These are phyloP conservation scores for Clarireedia hainanense DNA, from an alignment of 2,329 filamentous ascomycete genomes.

Conservation along the genomic window DNA sequence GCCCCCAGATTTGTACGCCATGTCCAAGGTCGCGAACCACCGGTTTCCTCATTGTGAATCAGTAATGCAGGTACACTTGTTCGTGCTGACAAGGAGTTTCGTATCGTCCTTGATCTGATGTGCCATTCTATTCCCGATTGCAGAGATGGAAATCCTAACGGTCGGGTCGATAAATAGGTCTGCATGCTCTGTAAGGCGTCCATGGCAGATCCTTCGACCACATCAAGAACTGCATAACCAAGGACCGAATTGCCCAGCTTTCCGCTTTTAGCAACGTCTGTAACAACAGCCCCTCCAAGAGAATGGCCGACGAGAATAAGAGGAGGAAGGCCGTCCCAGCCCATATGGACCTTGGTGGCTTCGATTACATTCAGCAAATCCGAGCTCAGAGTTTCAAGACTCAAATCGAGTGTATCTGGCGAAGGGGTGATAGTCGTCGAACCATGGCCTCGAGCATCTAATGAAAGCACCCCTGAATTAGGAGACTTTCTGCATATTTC, in stretches of 20 bases:
- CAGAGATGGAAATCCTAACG: constrained; percentile 67
- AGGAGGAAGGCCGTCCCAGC: constrained; percentile 66
- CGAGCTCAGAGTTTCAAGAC: constrained; percentile 60
- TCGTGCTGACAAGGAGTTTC: constrained; percentile 74
- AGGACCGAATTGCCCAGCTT: constrained; percentile 61
- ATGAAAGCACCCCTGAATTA: constrained; percentile 71
- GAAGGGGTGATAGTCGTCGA: constrained; percentile 45
- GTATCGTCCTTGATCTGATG: constrained; percentile 75
- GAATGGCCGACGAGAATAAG: constrained; percentile 85
- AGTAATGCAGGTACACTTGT: constrained; percentile 81
- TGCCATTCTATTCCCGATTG: constrained; percentile 90
- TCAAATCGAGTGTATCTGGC: constrained; percentile 51
- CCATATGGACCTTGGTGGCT: constrained; percentile 58
- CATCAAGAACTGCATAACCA: constrained; percentile 85
- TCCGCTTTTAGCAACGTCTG: constrained; percentile 65
- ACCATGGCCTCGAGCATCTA: constrained; percentile 85
- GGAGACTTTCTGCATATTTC: constrained; percentile 74
- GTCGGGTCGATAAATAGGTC: constrained; percentile 76
- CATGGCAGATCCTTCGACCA: constrained; percentile 93
- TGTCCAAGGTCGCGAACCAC: constrained; percentile 43
- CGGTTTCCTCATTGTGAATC: constrained; percentile 36
- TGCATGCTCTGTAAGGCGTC: constrained; percentile 94
- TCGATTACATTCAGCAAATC: constrained; percentile 67
- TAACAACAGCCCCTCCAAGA: constrained; percentile 84
- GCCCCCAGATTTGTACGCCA: constrained; percentile 81